Conservation (phyloP, 257 asterid genomes). For the Nyctanthes arbortristis region DNA sequence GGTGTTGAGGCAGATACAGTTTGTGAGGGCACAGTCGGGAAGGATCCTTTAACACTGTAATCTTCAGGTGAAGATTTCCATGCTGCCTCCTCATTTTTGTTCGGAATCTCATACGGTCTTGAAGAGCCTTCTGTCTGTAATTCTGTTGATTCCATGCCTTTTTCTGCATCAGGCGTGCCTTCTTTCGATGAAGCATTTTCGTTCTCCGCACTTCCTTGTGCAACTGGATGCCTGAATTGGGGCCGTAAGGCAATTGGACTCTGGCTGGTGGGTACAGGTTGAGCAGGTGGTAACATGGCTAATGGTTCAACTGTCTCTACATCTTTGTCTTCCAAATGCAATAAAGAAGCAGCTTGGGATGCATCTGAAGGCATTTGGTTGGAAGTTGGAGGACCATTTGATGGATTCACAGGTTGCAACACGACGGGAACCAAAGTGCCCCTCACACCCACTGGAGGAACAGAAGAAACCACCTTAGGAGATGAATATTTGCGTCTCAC, state of each 20-base stretch:
- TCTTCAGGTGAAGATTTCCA: slow-evolving; percentile 1
- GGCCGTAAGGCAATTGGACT: slow-evolving; percentile 18
- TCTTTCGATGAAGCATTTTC: slow-evolving; percentile 19
- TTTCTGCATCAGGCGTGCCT: slow-evolving; percentile 7
- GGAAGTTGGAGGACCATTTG: slow-evolving; percentile 9
- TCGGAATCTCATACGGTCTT: slow-evolving; percentile 21
- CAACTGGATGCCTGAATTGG: slow-evolving; percentile 17
- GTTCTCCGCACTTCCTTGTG: slow-evolving; percentile 6
- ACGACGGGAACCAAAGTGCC: slow-evolving; percentile 23
- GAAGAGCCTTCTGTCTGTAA: slow-evolving; percentile 26
- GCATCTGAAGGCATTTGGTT: not conserved
- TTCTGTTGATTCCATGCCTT: slow-evolving; percentile 2
- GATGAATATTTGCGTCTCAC: not conserved
- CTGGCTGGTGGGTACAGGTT: not conserved
- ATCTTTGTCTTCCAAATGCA: slow-evolving; percentile 16
- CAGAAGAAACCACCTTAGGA: not conserved
- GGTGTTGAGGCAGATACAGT: not conserved
- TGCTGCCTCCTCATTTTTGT: not conserved
- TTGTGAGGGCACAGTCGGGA: not conserved
- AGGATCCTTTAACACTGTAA: not conserved
- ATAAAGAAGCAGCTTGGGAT: not conserved
- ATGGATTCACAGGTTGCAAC: slow-evolving; percentile 16
- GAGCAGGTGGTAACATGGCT: slow-evolving; percentile 20
- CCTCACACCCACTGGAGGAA: slow-evolving; percentile 5
- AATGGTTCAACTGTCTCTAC: slow-evolving; percentile 27